Evolutionary conservation across 176 grass and related monocot genomes (phyloP).

Genomic region (Saccharum officinarum): DNA sequence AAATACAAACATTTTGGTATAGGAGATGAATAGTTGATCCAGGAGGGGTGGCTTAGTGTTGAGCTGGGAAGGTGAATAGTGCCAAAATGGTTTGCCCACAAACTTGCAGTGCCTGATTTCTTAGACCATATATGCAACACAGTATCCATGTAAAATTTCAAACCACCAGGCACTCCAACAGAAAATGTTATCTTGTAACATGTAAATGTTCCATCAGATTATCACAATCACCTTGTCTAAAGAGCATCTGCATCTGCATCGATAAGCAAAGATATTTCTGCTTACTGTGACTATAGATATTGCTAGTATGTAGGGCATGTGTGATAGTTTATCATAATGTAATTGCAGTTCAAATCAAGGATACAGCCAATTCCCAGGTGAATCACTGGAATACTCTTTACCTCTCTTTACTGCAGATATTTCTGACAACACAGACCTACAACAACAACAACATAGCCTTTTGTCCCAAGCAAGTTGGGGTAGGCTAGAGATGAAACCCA

Average conservation of each 20-base stretch:
- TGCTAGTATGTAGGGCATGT: not conserved
- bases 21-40: no score
- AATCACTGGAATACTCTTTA: not conserved
- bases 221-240: no score
- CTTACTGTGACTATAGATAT: not conserved
- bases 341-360: constrained; percentile 17
- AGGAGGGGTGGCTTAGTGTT: no score
- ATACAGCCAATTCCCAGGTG: not conserved
- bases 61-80: not conserved
- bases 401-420: not conserved
- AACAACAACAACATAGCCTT: no score
- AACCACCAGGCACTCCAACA: no score
- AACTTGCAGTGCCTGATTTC: not conserved
- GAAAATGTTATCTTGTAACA: no score
- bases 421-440: constrained; percentile 13
- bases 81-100: not conserved
- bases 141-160: no score
- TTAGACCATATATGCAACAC: no score
- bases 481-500: no score
- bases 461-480: no score
- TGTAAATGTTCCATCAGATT: no score
- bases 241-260: not conserved
- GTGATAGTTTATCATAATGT: not conserved
- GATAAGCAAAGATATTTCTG: not conserved
- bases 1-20: no score